phyloP scores from a whole-genome alignment of 805 yeast genomes.

The Candida chilensis region DNA sequence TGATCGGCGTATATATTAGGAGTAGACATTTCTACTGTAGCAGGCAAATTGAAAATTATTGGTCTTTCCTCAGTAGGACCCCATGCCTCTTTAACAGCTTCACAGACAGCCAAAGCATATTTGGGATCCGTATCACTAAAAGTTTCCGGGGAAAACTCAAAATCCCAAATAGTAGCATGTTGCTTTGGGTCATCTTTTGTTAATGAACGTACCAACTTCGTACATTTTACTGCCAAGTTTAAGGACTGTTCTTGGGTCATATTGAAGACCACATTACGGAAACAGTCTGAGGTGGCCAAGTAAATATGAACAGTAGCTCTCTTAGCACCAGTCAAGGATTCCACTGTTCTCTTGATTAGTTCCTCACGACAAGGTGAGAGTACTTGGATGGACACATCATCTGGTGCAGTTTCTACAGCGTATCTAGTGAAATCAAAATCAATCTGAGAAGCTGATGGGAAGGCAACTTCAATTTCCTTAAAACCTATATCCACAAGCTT shows the following conservation, averaged over 20 bases:
- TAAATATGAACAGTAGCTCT: slow-evolving; percentile 66
- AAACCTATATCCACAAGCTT: slow-evolving; percentile 66
- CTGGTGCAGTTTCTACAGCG: slow-evolving; percentile 74
- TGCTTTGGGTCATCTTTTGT: slow-evolving; percentile 68
- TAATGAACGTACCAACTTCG: slow-evolving; percentile 55
- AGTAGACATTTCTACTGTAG: slow-evolving; percentile 70
- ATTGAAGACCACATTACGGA: slow-evolving; percentile 68
- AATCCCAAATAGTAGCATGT: slow-evolving; percentile 58
- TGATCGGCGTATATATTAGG: slow-evolving; percentile 79
- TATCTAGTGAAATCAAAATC: slow-evolving; percentile 77
- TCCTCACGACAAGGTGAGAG: slow-evolving; percentile 73
- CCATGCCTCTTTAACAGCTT: slow-evolving; percentile 74
- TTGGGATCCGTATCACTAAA: slow-evolving; percentile 70
- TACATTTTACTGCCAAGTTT: slow-evolving; percentile 61
- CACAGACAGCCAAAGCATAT: slow-evolving; percentile 68
- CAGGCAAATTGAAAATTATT: slow-evolving; percentile 71
- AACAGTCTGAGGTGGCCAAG: slow-evolving; percentile 67
- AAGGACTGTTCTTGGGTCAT: slow-evolving; percentile 64
- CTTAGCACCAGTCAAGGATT: slow-evolving; percentile 64
- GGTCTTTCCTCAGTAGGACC: slow-evolving; percentile 70
- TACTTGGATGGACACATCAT: slow-evolving; percentile 65
- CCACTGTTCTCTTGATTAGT: slow-evolving; percentile 65
- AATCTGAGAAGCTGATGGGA: slow-evolving; percentile 77
- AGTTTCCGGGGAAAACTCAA: slow-evolving; percentile 73
- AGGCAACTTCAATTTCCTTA: slow-evolving; percentile 74